These are phyloP conservation scores for Kockovaella imperatae DNA, from an alignment of 768 basidiomycete genomes.

Conservation along the genomic window DNA sequence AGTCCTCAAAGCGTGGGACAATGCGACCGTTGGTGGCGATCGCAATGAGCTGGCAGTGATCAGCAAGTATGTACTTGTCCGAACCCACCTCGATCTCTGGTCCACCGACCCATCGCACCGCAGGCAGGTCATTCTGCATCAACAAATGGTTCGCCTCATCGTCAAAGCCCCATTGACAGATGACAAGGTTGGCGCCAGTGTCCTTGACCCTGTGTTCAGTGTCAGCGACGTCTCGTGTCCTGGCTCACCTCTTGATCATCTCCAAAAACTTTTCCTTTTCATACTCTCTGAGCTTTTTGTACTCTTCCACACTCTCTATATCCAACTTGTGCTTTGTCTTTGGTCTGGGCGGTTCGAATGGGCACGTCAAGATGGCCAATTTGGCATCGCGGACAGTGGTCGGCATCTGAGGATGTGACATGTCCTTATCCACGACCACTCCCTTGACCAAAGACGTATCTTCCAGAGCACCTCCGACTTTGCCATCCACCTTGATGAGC, in stretches of 20 bases:
- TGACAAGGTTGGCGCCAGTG: constrained; percentile 94
- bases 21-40: constrained; percentile 98
- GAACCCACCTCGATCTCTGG: constrained; percentile 86
- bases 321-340: constrained; percentile 99
- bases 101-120: constrained; percentile 97
- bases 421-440: constrained; percentile 98
- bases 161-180: constrained; percentile 99
- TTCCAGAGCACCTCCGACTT: constrained; percentile 92
- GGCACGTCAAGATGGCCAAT: constrained; percentile 94
- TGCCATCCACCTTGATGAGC: constrained; percentile 97
- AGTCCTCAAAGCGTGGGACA: constrained; percentile 95
- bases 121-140: constrained; percentile 95
- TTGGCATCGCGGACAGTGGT: constrained; percentile 75
- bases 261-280: constrained; percentile 93
- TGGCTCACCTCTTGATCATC: constrained; percentile 68
- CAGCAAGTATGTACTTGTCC: neutral
- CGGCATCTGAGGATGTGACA: constrained; percentile 99
- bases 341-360: constrained; percentile 96
- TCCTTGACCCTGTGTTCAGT: constrained; percentile 63
- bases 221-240: constrained; percentile 1
- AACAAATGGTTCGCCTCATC: constrained; percentile 97
- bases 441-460: constrained; percentile 93
- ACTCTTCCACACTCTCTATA: constrained; percentile 93
- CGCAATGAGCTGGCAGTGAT: constrained; percentile 69
- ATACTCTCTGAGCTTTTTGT: constrained; percentile 85